Evolutionary conservation across 2,329 filamentous ascomycete genomes (phyloP).

Genomic region (Alternaria rosae): DNA sequence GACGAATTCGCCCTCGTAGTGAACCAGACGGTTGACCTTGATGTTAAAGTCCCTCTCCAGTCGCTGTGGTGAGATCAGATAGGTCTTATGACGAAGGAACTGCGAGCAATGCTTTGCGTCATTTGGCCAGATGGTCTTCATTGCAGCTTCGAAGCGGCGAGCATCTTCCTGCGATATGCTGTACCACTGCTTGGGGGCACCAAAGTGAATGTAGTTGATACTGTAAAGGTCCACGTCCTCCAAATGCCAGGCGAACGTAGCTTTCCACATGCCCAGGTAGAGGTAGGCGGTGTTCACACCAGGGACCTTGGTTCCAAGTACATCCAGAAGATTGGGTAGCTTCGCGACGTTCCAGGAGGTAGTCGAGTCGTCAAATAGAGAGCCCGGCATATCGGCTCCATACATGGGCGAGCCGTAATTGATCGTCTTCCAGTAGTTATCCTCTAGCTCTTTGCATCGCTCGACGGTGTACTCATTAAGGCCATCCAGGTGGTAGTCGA

Average conservation of each 20-base stretch:
- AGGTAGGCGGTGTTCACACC: conserved; percentile 98
- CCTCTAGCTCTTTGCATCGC: conserved; percentile 91
- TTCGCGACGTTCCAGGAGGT: conserved; percentile 94
- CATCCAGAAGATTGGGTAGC: conserved; percentile 89
- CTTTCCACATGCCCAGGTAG: conserved; percentile 99
- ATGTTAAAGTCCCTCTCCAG: conserved; percentile 90
- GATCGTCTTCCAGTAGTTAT: conserved; percentile 95
- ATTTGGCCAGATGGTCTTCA: conserved; percentile 93
- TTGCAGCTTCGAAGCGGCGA: conserved; percentile 88
- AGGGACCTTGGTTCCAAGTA: conserved; percentile 92
- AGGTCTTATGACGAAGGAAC: conserved; percentile 96
- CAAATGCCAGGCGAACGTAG: conserved; percentile 98
- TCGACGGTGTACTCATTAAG: conserved; percentile 89
- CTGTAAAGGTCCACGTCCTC: conserved; percentile 99
- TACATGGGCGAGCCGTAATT: conserved; percentile 96
- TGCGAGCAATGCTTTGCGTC: conserved; percentile 96
- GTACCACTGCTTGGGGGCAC: conserved; percentile 99
- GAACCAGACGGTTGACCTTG: conserved; percentile 93
- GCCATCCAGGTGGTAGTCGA: conserved; percentile 85
- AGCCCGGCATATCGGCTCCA: conserved; percentile 94
- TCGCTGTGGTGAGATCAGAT: conserved; percentile 90
- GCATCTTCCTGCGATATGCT: conserved; percentile 97
- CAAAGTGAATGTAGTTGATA: conserved; percentile 99
- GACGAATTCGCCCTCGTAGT: conserved; percentile 96
- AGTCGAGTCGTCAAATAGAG: conserved; percentile 86